These are phyloP conservation scores for Xylariaceae sp. DNA, from an alignment of 2,329 filamentous ascomycete species.

Conservation along the genomic window DNA sequence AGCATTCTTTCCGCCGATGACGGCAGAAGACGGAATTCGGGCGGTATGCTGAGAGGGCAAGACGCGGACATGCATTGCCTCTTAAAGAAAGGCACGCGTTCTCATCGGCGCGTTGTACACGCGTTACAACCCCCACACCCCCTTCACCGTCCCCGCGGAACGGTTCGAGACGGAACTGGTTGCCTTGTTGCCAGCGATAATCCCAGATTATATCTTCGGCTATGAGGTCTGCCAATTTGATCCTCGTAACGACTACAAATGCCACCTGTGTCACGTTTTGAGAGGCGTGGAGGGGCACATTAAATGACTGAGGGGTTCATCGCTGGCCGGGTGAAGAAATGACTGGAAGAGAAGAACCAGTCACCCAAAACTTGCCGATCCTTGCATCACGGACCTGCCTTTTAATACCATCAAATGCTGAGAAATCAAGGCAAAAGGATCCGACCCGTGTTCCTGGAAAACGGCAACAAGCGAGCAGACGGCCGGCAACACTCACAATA, in stretches of 20 bases:
- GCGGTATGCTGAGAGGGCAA: background rate
- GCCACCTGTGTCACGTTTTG: too few relatives aligned
- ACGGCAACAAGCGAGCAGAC: slow-evolving; percentile 3
- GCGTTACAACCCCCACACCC: slow-evolving; percentile 6
- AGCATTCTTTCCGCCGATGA: slow-evolving; percentile 1
- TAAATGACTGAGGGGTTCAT: too few relatives aligned
- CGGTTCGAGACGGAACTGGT: slow-evolving; percentile 11
- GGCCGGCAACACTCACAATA: slow-evolving; percentile 6
- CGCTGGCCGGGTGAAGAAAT: too few relatives aligned
- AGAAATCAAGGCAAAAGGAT: background rate
- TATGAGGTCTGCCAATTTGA: background rate
- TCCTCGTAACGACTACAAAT: background rate
- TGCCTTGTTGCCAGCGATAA: slow-evolving; percentile 17
- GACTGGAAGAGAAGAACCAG: too few relatives aligned
- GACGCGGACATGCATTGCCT: slow-evolving; percentile 7
- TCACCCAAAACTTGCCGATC: too few relatives aligned
- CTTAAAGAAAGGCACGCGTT: slow-evolving; percentile 4
- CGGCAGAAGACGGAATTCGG: slow-evolving; percentile 3
- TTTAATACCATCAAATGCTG: too few relatives aligned
- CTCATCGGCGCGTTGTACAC: slow-evolving; percentile 4
- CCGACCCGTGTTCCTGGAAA: background rate
- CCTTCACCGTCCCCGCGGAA: slow-evolving; percentile 4
- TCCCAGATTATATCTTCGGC: slow-evolving; percentile 10
- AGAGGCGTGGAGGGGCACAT: too few relatives aligned
- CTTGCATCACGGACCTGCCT: too few relatives aligned